Conservation (phyloP, 805 yeast species). For the Ogataea trehaloabstinens region DNA sequence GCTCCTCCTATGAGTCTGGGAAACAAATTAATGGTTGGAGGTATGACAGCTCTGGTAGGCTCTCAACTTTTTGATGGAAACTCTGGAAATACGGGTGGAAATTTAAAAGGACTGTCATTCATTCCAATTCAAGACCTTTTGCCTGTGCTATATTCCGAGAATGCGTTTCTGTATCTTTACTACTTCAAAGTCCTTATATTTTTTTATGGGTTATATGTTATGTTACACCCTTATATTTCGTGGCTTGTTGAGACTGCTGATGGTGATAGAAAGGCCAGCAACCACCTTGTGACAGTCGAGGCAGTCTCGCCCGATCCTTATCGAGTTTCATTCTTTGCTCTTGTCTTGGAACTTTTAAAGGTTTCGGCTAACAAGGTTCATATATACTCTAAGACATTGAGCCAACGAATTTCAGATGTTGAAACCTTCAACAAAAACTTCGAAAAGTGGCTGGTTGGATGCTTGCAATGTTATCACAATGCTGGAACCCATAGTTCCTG, state of each 20-base stretch:
- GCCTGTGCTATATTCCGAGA: constrained; percentile 22
- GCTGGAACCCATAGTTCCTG: constrained; percentile 7
- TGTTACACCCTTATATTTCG: constrained; percentile 13
- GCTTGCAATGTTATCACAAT: constrained; percentile 9
- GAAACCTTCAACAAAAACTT: constrained; percentile 12
- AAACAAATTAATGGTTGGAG: constrained; percentile 31
- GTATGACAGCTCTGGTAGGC: constrained; percentile 35
- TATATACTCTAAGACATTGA: constrained; percentile 7
- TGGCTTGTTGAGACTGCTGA: constrained; percentile 2
- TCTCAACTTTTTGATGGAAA: constrained; percentile 26
- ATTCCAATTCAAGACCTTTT: constrained; percentile 24
- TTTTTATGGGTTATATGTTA: constrained; percentile 20
- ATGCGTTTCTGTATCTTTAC: constrained; percentile 9
- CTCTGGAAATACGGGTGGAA: constrained; percentile 3
- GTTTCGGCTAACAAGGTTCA: constrained; percentile 13
- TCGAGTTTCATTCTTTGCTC: constrained; percentile 5
- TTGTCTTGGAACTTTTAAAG: constrained; percentile 7
- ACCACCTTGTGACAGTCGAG: background rate
- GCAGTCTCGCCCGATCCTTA: constrained; percentile 1
- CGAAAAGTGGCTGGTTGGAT: constrained; percentile 14
- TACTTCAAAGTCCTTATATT: constrained; percentile 18
- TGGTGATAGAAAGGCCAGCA: constrained; percentile 2
- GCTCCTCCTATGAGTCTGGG: constrained; percentile 19
- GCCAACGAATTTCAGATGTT: constrained; percentile 12
- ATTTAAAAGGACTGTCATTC: constrained; percentile 26